Evolutionary conservation across 768 basidiomycete species (phyloP).

Genomic region (Pholiota microspora): DNA sequence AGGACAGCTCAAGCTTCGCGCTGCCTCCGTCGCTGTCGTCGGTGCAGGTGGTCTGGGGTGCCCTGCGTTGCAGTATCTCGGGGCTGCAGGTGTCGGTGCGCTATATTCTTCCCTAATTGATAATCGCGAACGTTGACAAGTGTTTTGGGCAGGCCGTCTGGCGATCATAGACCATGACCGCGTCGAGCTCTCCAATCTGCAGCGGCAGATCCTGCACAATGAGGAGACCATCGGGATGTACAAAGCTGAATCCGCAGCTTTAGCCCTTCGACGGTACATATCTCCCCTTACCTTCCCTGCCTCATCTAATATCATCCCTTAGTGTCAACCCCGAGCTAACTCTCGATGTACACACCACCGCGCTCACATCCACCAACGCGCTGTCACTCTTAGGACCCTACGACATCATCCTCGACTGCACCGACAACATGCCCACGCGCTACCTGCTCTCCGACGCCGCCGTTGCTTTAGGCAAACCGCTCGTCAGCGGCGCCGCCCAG

Average conservation of each 20-base stretch:
- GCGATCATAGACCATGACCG: slow-evolving; percentile 87
- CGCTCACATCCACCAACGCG: slow-evolving; percentile 65
- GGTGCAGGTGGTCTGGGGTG: slow-evolving; percentile 97
- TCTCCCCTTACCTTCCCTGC: neutral
- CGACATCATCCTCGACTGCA: slow-evolving; percentile 88
- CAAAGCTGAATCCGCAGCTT: slow-evolving; percentile 82
- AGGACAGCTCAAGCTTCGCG: slow-evolving; percentile 85
- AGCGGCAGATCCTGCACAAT: slow-evolving; percentile 89
- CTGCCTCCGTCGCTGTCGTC: slow-evolving; percentile 78
- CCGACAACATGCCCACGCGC: slow-evolving; percentile 89
- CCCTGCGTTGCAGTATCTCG: slow-evolving; percentile 92
- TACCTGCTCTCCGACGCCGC: slow-evolving; percentile 91
- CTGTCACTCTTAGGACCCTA: slow-evolving; percentile 57
- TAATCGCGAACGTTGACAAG: neutral
- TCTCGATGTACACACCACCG: slow-evolving; percentile 51
- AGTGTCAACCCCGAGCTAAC: slow-evolving; percentile 77
- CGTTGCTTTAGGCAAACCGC: slow-evolving; percentile 70
- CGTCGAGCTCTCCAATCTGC: slow-evolving; percentile 88
- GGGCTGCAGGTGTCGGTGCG: slow-evolving; percentile 88
- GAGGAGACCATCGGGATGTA: slow-evolving; percentile 69
- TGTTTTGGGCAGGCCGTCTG: slow-evolving; percentile 58
- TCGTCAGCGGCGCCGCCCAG: slow-evolving; percentile 93
- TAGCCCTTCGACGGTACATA: slow-evolving; percentile 60
- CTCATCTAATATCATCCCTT: slow-evolving; percentile 1
- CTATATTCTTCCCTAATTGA: neutral